Conservation (phyloP, 2,329 filamentous ascomycete species). For the Scedosporium boydii region DNA sequence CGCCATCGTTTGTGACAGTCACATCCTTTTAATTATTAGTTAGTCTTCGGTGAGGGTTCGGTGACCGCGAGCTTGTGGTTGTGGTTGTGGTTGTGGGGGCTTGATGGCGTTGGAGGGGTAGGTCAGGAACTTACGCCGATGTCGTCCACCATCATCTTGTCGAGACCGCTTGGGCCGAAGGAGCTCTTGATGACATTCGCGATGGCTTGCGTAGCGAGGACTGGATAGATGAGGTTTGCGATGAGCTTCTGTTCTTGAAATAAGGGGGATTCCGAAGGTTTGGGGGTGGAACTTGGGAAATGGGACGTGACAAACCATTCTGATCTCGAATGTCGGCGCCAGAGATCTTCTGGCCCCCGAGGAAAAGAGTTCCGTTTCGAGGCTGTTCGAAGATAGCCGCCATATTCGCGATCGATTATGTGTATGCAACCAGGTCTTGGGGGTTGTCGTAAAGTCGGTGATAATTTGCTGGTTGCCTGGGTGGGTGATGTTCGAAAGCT, state of each 20-base stretch:
- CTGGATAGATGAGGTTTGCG: slow-evolving; percentile 32
- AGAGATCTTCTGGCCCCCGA: slow-evolving; percentile 95
- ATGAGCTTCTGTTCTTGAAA: neutral
- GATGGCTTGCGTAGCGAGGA: slow-evolving; percentile 91
- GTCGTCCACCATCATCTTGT: slow-evolving; percentile 99
- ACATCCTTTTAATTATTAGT: slow-evolving; percentile 60
- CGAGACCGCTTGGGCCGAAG: slow-evolving; percentile 90
- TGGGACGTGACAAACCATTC: slow-evolving; percentile 38
- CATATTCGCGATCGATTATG: slow-evolving; percentile 43
- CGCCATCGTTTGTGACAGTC: slow-evolving; percentile 97
- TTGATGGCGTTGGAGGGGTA: slow-evolving; percentile 9
- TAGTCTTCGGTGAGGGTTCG: slow-evolving; percentile 9
- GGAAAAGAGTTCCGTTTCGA: slow-evolving; percentile 90
- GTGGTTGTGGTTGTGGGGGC: neutral
- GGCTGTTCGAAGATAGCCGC: slow-evolving; percentile 93
- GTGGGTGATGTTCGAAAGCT: slow-evolving; percentile 2
- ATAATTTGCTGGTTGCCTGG: slow-evolving; percentile 5
- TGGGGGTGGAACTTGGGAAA: neutral
- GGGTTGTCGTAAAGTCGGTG: slow-evolving; percentile 4
- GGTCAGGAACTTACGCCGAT: slow-evolving; percentile 61
- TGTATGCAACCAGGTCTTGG: neutral
- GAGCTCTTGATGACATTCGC: slow-evolving; percentile 99
- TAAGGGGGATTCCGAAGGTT: neutral
- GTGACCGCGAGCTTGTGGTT: too few relatives aligned
- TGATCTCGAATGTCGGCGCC: slow-evolving; percentile 94